Percentiles rank a stretch among this genome's conserved stretches.
These are phyloP conservation scores for Candida freyschussii DNA, from an alignment of 1,139 yeast species.

Conservation along the genomic window DNA sequence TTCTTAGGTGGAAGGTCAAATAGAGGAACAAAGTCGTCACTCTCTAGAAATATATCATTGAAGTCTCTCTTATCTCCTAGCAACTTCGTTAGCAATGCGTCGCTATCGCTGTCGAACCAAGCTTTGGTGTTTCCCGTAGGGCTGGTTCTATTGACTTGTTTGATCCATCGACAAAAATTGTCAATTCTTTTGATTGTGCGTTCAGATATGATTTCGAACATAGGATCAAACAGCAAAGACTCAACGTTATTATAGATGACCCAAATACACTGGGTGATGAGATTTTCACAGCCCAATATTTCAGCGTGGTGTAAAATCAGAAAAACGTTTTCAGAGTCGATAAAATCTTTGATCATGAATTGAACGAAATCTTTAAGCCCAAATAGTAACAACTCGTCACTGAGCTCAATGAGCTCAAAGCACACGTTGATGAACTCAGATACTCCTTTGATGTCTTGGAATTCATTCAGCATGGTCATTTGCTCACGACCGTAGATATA, in stretches of 20 bases:
- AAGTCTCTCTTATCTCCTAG: conserved; percentile 34
- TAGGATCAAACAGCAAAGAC: conserved; percentile 51
- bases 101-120: conserved; percentile 28
- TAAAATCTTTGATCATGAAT: conserved; percentile 52
- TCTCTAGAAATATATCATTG: conserved; percentile 48
- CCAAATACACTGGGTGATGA: conserved; percentile 61
- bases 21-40: conserved; percentile 42
- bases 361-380: conserved; percentile 61
- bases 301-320: conserved; percentile 52
- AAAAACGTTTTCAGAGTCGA: conserved; percentile 58
- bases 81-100: conserved; percentile 26
- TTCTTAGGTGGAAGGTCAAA: conserved; percentile 34
- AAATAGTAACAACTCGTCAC: conserved; percentile 61
- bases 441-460: conserved; percentile 27
- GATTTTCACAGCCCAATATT: conserved; percentile 45
- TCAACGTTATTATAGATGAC: conserved; percentile 66
- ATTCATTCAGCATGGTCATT: conserved; percentile 39
- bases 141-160: conserved; percentile 15
- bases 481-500: conserved; percentile 57
- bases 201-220: conserved; percentile 23
- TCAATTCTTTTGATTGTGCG: conserved; percentile 29
- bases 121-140: conserved; percentile 10
- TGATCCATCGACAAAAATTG: conserved; percentile 28
- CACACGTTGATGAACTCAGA: conserved; percentile 49
- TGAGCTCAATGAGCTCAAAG: conserved; percentile 54